phyloP scores from a whole-genome alignment of 805 yeast species.

The Ogataea henricii region DNA sequence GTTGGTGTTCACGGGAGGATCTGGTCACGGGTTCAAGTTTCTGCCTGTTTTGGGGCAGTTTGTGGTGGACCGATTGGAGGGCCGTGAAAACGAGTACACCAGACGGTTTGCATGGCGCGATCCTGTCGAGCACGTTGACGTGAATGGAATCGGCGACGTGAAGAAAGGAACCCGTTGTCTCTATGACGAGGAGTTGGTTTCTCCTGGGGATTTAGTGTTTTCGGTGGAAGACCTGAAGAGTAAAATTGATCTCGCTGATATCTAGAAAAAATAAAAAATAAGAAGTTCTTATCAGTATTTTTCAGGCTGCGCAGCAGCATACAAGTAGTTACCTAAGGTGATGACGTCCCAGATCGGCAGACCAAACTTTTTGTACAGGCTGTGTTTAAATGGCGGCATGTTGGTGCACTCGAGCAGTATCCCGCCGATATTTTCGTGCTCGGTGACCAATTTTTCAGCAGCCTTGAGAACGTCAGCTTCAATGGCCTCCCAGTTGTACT shows the following conservation, averaged over 20 bases:
- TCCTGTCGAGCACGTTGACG: constrained; percentile 21
- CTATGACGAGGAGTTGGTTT: constrained; percentile 14
- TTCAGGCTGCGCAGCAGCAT: constrained; percentile 8
- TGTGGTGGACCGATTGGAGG: constrained; percentile 34
- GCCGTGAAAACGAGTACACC: constrained; percentile 28
- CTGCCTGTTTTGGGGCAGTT: constrained; percentile 32
- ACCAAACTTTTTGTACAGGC: constrained; percentile 22
- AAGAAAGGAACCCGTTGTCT: constrained; percentile 11
- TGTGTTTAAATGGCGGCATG: constrained; percentile 32
- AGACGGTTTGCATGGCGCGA: constrained; percentile 35
- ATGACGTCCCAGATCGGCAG: constrained; percentile 35
- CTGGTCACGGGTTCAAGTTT: constrained; percentile 36
- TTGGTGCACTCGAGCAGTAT: constrained; percentile 37
- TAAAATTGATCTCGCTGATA: neutral
- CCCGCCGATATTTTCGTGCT: constrained; percentile 26
- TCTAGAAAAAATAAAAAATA: too few relatives aligned
- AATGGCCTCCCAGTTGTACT: constrained; percentile 28
- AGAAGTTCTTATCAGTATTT: too few relatives aligned
- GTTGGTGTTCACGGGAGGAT: constrained; percentile 34
- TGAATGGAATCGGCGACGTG: constrained; percentile 27
- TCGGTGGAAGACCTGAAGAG: neutral
- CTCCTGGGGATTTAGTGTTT: constrained; percentile 12
- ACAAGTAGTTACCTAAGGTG: constrained; percentile 34
- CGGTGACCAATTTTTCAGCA: constrained; percentile 22
- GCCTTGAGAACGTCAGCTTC: constrained; percentile 29